phyloP scores from a whole-genome alignment of 768 basidiomycete genomes.

The Trametes punicea region DNA sequence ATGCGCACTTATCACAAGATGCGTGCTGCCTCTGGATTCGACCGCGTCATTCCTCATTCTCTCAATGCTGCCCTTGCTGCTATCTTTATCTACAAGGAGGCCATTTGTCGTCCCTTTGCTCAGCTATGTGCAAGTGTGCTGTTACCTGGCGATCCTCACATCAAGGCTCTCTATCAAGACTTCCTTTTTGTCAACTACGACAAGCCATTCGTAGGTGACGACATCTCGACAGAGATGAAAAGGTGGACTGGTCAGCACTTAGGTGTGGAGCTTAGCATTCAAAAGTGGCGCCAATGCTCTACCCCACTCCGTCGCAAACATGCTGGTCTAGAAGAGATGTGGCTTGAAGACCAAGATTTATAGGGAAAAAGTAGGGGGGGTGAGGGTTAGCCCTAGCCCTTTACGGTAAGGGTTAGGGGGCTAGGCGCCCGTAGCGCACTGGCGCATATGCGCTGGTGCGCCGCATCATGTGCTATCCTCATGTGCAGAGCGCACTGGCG shows the following conservation, averaged over 20 bases:
- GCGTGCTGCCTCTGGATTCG: background rate
- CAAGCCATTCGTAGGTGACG: background rate
- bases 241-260: background rate
- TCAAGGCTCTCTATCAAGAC: constrained; percentile 6
- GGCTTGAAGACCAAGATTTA: constrained; percentile 4
- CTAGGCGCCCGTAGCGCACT: too few species aligned
- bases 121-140: constrained; percentile 1
- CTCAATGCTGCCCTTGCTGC: constrained; percentile 4
- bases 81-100: constrained; percentile 5
- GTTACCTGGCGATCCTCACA: background rate
- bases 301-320: constrained; percentile 1
- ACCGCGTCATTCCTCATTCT: constrained; percentile 10
- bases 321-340: constrained; percentile 9
- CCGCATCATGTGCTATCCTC: too few species aligned
- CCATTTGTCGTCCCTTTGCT: constrained; percentile 1
- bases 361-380: too few species aligned
- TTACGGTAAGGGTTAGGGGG: too few species aligned
- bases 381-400: too few species aligned
- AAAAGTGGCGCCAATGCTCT: constrained; percentile 9
- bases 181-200: constrained; percentile 9
- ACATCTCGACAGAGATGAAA: background rate
- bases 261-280: constrained; percentile 6
- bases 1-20: constrained; percentile 12
- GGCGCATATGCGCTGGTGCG: too few species aligned
- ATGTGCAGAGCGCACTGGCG: too few species aligned